phyloP scores from a whole-genome alignment of 495 filamentous ascomycete genomes.

The Cairneyella variabilis region DNA sequence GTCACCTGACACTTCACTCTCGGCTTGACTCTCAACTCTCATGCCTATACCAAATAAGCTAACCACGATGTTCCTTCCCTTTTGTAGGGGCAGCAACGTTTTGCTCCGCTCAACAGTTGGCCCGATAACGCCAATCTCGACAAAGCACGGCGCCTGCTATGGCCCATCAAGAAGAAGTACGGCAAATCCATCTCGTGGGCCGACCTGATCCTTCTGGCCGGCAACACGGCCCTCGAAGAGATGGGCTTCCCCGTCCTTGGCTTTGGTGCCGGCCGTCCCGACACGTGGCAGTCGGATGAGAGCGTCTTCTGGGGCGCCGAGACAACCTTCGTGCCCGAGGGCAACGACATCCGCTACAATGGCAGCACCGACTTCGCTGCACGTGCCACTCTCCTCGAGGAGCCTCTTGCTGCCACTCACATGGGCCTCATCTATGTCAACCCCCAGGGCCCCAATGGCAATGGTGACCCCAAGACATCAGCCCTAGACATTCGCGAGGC shows the following conservation, averaged over 20 bases:
- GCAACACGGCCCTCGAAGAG: slow-evolving; percentile 14
- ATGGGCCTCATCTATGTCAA: slow-evolving; percentile 22
- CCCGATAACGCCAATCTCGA: slow-evolving; percentile 19
- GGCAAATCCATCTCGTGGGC: slow-evolving; percentile 20
- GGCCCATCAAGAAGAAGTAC: slow-evolving; percentile 21
- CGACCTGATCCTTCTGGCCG: slow-evolving; percentile 13
- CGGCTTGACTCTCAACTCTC: neutral
- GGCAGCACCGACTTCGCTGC: slow-evolving; percentile 13
- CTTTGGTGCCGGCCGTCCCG: slow-evolving; percentile 14
- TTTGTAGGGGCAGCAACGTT: slow-evolving; percentile 16
- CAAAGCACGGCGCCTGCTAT: slow-evolving; percentile 17
- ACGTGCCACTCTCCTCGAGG: slow-evolving; percentile 4
- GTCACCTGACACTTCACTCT: neutral
- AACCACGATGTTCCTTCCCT: neutral
- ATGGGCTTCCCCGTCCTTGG: slow-evolving; percentile 15
- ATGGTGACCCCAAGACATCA: slow-evolving; percentile 11
- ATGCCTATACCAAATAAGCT: neutral
- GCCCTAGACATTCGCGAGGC: slow-evolving; percentile 14
- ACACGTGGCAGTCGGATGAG: slow-evolving; percentile 21
- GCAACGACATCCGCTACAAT: slow-evolving; percentile 18
- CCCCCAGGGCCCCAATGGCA: slow-evolving; percentile 18
- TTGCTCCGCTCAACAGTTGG: slow-evolving; percentile 21
- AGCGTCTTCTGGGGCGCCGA: slow-evolving; percentile 18
- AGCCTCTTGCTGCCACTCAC: slow-evolving; percentile 17
- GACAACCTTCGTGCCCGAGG: slow-evolving; percentile 17